A percentile compares a stretch with the other conserved stretches of the same genome.
These are phyloP conservation scores for Alternaria consortialis DNA, from an alignment of 2,329 filamentous ascomycete species.

Conservation along the genomic window DNA sequence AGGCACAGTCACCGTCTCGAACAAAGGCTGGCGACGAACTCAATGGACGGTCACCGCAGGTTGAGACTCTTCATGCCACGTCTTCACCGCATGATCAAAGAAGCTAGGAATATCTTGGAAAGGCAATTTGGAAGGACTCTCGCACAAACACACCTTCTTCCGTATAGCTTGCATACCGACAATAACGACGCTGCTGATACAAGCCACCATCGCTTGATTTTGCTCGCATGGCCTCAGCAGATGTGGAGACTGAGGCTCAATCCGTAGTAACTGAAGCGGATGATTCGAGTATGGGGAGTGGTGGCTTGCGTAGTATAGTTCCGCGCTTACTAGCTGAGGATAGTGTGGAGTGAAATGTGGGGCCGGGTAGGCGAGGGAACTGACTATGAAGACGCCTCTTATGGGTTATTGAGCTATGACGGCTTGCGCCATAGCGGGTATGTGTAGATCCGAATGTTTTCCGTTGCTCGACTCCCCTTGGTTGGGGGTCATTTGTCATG, in stretches of 20 bases:
- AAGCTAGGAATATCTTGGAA: slow-evolving; percentile 1
- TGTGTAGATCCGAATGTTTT: background rate
- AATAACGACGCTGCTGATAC: background rate
- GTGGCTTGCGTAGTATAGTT: slow-evolving; percentile 15
- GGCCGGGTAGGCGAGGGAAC: background rate
- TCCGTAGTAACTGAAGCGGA: background rate
- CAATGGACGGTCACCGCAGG: slow-evolving; percentile 46
- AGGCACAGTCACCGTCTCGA: slow-evolving; percentile 40
- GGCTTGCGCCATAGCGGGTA: background rate
- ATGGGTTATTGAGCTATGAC: background rate
- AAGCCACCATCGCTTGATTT: slow-evolving; percentile 6
- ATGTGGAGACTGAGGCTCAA: background rate
- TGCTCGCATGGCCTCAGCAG: slow-evolving; percentile 1
- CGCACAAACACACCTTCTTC: background rate
- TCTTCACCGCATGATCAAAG: background rate
- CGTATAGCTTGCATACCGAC: background rate
- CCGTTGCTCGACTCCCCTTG: background rate
- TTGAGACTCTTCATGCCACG: slow-evolving; percentile 26
- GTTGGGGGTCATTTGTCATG: background rate
- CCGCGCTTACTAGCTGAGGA: slow-evolving; percentile 36
- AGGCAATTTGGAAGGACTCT: background rate
- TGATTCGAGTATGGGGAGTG: background rate
- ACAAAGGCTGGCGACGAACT: slow-evolving; percentile 46
- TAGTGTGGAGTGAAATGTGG: slow-evolving; percentile 21
- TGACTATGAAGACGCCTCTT: background rate